These are phyloP conservation scores for Parmales sp. DNA, from an alignment of 108 stramenopile genomes.

Conservation along the genomic window DNA sequence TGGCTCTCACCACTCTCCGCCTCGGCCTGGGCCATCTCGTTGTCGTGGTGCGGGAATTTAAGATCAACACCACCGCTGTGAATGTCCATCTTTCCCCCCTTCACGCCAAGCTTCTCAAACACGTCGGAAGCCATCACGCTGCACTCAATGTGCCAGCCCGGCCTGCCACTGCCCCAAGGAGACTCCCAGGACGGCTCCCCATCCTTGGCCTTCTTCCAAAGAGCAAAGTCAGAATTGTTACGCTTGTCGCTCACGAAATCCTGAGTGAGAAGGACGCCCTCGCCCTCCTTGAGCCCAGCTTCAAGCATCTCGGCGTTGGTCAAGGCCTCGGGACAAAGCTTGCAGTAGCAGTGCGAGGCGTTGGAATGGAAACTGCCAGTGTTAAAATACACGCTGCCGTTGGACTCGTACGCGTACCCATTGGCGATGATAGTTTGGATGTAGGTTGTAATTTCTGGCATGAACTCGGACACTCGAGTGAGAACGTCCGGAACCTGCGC, in stretches of 20 bases:
- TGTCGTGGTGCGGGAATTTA: conserved; percentile 99
- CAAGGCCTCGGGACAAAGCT: conserved; percentile 55
- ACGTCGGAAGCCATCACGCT: conserved; percentile 84
- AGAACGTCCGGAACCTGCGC: conserved; percentile 79
- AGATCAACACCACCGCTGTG: conserved; percentile 93
- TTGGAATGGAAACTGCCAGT: conserved; percentile 54
- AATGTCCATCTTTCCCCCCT: conserved; percentile 62
- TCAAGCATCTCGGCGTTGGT: conserved; percentile 53
- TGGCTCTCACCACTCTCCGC: background rate
- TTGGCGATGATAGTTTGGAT: conserved; percentile 76
- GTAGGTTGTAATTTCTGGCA: conserved; percentile 80
- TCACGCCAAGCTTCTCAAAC: conserved; percentile 36
- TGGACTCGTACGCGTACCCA: conserved; percentile 84
- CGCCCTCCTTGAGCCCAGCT: conserved; percentile 87
- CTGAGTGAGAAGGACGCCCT: conserved; percentile 42
- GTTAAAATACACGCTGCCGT: conserved; percentile 89
- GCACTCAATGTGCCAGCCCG: conserved; percentile 99
- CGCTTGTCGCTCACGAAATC: conserved; percentile 53
- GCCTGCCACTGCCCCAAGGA: conserved; percentile 90
- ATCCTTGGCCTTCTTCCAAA: conserved; percentile 89
- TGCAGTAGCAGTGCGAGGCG: conserved; percentile 44
- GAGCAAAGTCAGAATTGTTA: conserved; percentile 81
- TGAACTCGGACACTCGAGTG: conserved; percentile 90
- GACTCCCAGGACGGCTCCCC: conserved; percentile 95
- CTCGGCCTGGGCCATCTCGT: conserved; percentile 92